A percentile compares a stretch with the other conserved stretches of the same genome.
These are phyloP conservation scores for Stachybotrys elegans DNA, from an alignment of 2,329 filamentous ascomycete species.

Conservation along the genomic window DNA sequence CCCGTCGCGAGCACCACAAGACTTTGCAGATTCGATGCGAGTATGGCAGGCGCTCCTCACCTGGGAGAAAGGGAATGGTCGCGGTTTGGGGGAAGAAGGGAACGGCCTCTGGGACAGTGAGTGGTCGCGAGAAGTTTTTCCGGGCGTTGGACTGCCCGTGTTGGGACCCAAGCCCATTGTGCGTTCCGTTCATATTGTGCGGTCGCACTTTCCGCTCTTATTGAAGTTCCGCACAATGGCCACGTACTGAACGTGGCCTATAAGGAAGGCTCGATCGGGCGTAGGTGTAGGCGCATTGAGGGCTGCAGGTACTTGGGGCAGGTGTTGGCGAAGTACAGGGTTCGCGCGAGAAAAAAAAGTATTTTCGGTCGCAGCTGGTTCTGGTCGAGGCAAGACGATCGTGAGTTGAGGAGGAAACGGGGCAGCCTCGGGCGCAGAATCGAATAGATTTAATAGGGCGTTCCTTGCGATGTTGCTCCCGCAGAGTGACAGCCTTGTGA, in stretches of 20 bases:
- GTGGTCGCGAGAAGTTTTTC: constrained; percentile 36
- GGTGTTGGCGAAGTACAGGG: no score
- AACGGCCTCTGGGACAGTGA: constrained; percentile 68
- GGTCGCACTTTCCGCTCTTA: constrained; percentile 24
- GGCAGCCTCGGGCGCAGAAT: no score
- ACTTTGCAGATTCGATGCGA: constrained; percentile 4
- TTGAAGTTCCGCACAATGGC: constrained; percentile 20
- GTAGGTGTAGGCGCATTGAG: constrained; percentile 20
- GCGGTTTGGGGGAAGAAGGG: constrained; percentile 81
- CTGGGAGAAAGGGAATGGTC: constrained; percentile 71
- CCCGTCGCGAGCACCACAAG: neutral
- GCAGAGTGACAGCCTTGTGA: no score
- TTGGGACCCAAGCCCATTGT: constrained; percentile 27
- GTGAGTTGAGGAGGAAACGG: no score
- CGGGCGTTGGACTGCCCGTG: constrained; percentile 16
- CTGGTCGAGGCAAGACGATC: no score
- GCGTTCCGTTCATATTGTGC: constrained; percentile 22
- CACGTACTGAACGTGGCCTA: constrained; percentile 24
- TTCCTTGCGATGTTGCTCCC: no score
- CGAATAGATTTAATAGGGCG: no score
- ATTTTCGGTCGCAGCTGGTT: no score
- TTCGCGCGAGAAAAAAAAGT: no score
- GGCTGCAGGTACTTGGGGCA: constrained; percentile 11
- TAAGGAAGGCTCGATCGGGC: constrained; percentile 19
- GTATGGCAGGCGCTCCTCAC: no score